A percentile compares a stretch with the other conserved stretches of the same genome.
phyloP scores from a whole-genome alignment of 495 filamentous ascomycete species.

The Neurospora tetrasperma region DNA sequence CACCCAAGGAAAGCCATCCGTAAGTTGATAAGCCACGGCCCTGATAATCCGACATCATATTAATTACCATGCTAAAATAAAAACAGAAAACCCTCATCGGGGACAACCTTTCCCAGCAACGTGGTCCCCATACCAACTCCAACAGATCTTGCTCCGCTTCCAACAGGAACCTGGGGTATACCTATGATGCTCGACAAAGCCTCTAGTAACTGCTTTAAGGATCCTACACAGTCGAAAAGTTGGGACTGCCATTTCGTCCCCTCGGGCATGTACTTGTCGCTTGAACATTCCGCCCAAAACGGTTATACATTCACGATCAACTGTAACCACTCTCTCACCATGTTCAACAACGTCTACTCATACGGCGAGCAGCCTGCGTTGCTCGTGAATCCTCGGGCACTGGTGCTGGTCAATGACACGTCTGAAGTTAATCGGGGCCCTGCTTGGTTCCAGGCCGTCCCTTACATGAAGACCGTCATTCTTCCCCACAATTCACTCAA shows the following conservation, averaged over 20 bases:
- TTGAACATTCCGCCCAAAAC: constrained; percentile 14
- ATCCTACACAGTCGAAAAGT: constrained; percentile 46
- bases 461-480: constrained; percentile 77
- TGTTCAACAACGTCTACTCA: constrained; percentile 32
- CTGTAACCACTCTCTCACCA: constrained; percentile 23
- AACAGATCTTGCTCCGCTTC: constrained; percentile 46
- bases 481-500: constrained; percentile 45
- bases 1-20: constrained; percentile 16
- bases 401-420: constrained; percentile 56
- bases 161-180: constrained; percentile 55
- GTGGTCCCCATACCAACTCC: constrained; percentile 51
- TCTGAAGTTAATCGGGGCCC: constrained; percentile 53
- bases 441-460: constrained; percentile 59
- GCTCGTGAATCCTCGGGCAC: constrained; percentile 34
- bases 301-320: constrained; percentile 26
- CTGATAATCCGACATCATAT: background rate
- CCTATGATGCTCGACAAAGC: constrained; percentile 45
- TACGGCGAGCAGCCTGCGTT: constrained; percentile 70
- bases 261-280: constrained; percentile 23
- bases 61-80: background rate
- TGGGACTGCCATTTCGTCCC: constrained; percentile 55
- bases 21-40: constrained; percentile 6
- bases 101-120: constrained; percentile 18
- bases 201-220: constrained; percentile 57
- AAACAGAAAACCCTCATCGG: background rate